Conservation (phyloP, 2,329 filamentous ascomycete genomes). For the Aspergillus fumigatus region DNA sequence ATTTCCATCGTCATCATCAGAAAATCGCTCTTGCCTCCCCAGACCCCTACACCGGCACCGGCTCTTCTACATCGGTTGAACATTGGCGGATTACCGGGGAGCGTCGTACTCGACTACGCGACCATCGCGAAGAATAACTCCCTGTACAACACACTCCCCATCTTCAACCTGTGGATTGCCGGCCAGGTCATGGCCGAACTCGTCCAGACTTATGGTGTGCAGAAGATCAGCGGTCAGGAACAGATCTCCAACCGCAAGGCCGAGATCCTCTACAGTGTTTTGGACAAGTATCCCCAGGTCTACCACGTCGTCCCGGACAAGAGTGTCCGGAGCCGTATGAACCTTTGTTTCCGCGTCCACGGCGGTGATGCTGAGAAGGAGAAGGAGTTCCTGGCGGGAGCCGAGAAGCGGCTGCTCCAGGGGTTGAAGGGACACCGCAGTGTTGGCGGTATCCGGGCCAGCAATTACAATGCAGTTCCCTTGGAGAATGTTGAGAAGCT, state of each 20-base stretch:
- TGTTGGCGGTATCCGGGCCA: slow-evolving; percentile 79
- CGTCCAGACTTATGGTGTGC: slow-evolving; percentile 57
- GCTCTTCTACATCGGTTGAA: slow-evolving; percentile 67
- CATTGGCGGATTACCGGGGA: slow-evolving; percentile 64
- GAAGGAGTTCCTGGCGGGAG: slow-evolving; percentile 72
- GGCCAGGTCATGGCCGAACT: slow-evolving; percentile 82
- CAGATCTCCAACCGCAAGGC: slow-evolving; percentile 71
- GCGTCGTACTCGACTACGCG: slow-evolving; percentile 71
- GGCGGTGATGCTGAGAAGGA: slow-evolving; percentile 65
- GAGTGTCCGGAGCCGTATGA: slow-evolving; percentile 78
- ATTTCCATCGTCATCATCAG: slow-evolving; percentile 82
- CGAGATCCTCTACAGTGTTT: slow-evolving; percentile 65
- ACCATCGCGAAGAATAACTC: slow-evolving; percentile 89
- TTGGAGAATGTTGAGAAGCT: slow-evolving; percentile 42
- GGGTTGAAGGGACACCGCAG: slow-evolving; percentile 86
- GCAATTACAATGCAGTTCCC: slow-evolving; percentile 84
- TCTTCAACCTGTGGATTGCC: slow-evolving; percentile 88
- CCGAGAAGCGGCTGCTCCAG: slow-evolving; percentile 62
- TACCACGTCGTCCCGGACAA: slow-evolving; percentile 77
- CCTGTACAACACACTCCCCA: slow-evolving; percentile 91
- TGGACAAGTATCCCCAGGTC: slow-evolving; percentile 68
- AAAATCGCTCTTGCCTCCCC: slow-evolving; percentile 71
- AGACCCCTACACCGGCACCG: slow-evolving; percentile 60
- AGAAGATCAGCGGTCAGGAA: slow-evolving; percentile 73
- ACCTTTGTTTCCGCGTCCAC: slow-evolving; percentile 82